Base-by-base conservation (phyloP, 306 rosid species). In the Malus sylvestris region DNA sequence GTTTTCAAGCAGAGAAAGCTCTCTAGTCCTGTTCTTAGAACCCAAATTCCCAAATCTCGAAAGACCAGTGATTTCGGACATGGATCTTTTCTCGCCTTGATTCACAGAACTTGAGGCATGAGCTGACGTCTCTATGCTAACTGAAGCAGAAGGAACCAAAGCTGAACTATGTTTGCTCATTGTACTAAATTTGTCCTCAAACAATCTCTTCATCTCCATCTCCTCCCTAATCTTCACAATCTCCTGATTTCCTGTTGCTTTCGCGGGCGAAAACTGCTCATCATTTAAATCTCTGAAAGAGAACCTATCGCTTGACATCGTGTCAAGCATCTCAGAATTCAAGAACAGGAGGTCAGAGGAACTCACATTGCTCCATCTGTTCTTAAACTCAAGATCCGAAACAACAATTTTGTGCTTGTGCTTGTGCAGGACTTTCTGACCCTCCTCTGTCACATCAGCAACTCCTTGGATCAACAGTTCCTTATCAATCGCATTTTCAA, bases 351-450 rank as follows among this genome's bases (percentile, higher is more conserved):
- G 85, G 82, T 96, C 99, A 2, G 98, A 89, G 73, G 98, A 92
- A 42, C 93, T 91, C 68, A 92, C 87, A 62, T 84, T 88, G 79
- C 99, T 96, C 99, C 99, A 96, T 66, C 99, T 74, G 71, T 89
- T 89, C 78, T 87, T 87, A 82, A 90, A 83, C 52, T 88, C 89
- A 63, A 92, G 86, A 82, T 95, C 97, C 5, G 97, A 89, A 35
- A 83, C 82, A 70, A 87, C 72, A n/a, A 95, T 92, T 85, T 60
- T 89, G 77, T 95, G 98, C 3, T 89, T 92, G 51, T 89, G 90
- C 72, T 84, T 92, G 62, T 92, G 97, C 80, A 86, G 85, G 5
- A 29, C 76, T 71, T 76, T 84, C 62, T 60, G 72, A 5, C 60
- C 59, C 2, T 82, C 83, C 59, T 77, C 87, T 45, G 9, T 72